A percentile compares a stretch with the other conserved stretches of the same genome.
These are phyloP conservation scores for Phalaenopsis aphrodite DNA, from an alignment of 106 monocot genomes.

Conservation along the genomic window DNA sequence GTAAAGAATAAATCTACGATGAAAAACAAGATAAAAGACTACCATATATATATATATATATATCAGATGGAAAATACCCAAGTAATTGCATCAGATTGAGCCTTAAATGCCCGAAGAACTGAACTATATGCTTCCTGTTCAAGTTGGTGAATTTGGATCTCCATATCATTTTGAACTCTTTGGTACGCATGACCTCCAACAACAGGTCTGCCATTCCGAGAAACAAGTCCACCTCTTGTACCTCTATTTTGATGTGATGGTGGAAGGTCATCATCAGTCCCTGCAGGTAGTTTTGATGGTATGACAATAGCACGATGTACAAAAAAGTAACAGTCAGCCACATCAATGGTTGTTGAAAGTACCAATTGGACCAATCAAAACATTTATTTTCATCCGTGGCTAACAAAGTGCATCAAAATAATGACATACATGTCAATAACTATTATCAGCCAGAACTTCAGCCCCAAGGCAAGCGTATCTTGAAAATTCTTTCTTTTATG, in stretches of 20 bases:
- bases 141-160: slow-evolving; percentile 79
- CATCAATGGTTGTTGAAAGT: not conserved
- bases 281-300: slow-evolving; percentile 29
- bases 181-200: slow-evolving; percentile 26
- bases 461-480: not conserved
- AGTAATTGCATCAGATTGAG: slow-evolving; percentile 96
- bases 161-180: slow-evolving; percentile 72
- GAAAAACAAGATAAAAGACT: not conserved
- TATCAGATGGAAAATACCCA: slow-evolving; percentile 46
- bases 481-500: not conserved
- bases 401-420: not conserved
- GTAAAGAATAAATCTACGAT: not conserved
- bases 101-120: slow-evolving; percentile 95
- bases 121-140: slow-evolving; percentile 93
- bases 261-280: slow-evolving; percentile 95
- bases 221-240: slow-evolving; percentile 39
- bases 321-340: not conserved
- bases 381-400: not conserved
- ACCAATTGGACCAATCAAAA: not conserved
- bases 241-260: slow-evolving; percentile 67
- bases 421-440: not conserved
- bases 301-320: not conserved
- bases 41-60: slow-evolving; percentile 1
- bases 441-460: not conserved
- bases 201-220: slow-evolving; percentile 62